Conservation (phyloP, 2,329 filamentous ascomycete genomes). For the Harringtonia lauricola region DNA sequence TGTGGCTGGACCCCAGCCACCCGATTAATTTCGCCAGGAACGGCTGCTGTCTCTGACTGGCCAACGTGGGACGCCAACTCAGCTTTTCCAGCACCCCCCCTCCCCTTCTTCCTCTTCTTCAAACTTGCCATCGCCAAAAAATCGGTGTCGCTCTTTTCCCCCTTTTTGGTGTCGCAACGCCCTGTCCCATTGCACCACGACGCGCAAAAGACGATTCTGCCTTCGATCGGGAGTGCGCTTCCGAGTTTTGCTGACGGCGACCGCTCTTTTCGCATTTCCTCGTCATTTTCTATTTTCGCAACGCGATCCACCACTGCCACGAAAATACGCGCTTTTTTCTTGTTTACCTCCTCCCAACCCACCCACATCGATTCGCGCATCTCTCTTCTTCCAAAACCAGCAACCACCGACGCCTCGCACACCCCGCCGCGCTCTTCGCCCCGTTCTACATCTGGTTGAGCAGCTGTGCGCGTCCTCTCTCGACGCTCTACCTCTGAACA, state of each 20-base stretch:
- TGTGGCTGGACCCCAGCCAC: conserved; percentile 13
- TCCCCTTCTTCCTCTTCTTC: not conserved
- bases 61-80: not conserved
- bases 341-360: conserved; percentile 3
- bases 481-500: too few species aligned
- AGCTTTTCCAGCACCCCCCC: not conserved
- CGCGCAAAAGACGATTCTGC: not conserved
- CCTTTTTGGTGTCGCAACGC: not conserved
- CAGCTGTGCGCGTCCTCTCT: too few species aligned
- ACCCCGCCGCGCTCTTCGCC: too few species aligned
- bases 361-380: too few species aligned
- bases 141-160: not conserved
- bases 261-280: not conserved
- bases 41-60: not conserved
- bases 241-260: not conserved
- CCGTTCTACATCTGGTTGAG: too few species aligned
- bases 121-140: not conserved
- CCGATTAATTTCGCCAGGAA: conserved; percentile 13
- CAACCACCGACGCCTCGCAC: not conserved
- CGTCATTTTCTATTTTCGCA: not conserved
- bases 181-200: not conserved
- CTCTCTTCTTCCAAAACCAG: too few species aligned
- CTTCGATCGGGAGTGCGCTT: not conserved
- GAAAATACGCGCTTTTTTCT: conserved; percentile 2
- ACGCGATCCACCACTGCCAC: not conserved